Conservation (phyloP, 169 alveolate species). For the Plasmodium reichenowi region DNA sequence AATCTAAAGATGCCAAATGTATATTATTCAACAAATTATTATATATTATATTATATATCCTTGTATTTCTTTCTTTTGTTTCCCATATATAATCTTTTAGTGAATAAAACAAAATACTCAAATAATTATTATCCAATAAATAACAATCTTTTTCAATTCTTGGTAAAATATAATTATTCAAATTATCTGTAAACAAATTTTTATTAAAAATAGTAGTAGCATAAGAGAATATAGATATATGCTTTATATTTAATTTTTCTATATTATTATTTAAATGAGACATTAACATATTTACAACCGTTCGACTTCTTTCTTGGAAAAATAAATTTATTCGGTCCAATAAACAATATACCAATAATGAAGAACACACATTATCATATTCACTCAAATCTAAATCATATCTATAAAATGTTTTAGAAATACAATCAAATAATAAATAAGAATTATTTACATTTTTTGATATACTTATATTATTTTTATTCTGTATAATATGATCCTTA, state of each 20-base stretch:
- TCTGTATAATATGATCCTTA: background rate
- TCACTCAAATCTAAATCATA: conserved; percentile 56
- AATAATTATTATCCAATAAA: conserved; percentile 28
- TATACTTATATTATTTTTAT: background rate
- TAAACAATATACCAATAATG: conserved; percentile 32
- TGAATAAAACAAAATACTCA: conserved; percentile 51
- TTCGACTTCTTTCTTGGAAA: conserved; percentile 46
- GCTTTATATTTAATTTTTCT: conserved; percentile 59
- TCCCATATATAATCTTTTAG: conserved; percentile 21
- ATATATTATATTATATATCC: conserved; percentile 45
- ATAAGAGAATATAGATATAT: conserved; percentile 49
- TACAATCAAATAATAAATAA: conserved; percentile 46
- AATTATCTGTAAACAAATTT: no score
- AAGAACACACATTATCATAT: conserved; percentile 28
- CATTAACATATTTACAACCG: conserved; percentile 30
- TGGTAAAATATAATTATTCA: conserved; percentile 4
- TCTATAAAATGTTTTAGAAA: conserved; percentile 57
- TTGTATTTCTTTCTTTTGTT: background rate
- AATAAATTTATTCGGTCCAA: conserved; percentile 47
- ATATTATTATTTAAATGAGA: conserved; percentile 22
- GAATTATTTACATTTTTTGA: conserved; percentile 25
- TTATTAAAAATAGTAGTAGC: conserved; percentile 24
- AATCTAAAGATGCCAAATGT: conserved; percentile 27
- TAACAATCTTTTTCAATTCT: conserved; percentile 55
- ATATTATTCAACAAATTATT: conserved; percentile 35